Percentiles rank a stretch among this genome's conserved stretches.
Conservation (phyloP, 139 green algal species). For the Nannochloris sp. region DNA sequence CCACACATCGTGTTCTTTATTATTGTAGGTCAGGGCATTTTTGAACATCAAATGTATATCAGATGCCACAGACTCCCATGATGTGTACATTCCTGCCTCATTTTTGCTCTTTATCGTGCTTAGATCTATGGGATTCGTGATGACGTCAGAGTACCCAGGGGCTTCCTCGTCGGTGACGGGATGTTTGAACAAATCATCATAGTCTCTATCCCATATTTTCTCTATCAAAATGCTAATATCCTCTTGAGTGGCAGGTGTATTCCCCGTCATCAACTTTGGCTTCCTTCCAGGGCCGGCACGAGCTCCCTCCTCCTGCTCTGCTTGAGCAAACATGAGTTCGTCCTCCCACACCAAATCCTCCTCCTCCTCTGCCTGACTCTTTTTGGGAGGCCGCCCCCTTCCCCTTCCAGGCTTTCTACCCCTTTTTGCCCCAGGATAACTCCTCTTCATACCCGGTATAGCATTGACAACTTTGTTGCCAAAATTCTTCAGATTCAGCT, state of each 20-base stretch:
- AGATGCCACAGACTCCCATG: slow-evolving; percentile 34
- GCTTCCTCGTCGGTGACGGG: slow-evolving; percentile 54
- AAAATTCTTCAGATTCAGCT: not conserved
- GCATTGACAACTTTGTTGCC: not conserved
- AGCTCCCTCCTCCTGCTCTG: not conserved
- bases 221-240: slow-evolving; percentile 24
- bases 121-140: slow-evolving; percentile 78
- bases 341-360: slow-evolving; percentile 1
- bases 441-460: not conserved
- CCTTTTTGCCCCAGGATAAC: not conserved
- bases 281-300: not conserved
- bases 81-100: slow-evolving; percentile 24
- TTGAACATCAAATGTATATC: slow-evolving; percentile 52
- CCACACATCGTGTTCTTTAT: slow-evolving; percentile 8
- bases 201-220: slow-evolving; percentile 41
- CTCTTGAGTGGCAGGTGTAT: not conserved
- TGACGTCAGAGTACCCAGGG: slow-evolving; percentile 45
- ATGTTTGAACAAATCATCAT: slow-evolving; percentile 39
- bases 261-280: not conserved
- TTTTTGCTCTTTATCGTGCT: slow-evolving; percentile 56
- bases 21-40: slow-evolving; percentile 57
- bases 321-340: not conserved
- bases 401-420: slow-evolving; percentile 1
- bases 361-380: not conserved
- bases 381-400: not conserved